A percentile compares a stretch with the other conserved stretches of the same genome.
phyloP scores from a whole-genome alignment of 129 eudicot species.

The Saussurea involucrata region DNA sequence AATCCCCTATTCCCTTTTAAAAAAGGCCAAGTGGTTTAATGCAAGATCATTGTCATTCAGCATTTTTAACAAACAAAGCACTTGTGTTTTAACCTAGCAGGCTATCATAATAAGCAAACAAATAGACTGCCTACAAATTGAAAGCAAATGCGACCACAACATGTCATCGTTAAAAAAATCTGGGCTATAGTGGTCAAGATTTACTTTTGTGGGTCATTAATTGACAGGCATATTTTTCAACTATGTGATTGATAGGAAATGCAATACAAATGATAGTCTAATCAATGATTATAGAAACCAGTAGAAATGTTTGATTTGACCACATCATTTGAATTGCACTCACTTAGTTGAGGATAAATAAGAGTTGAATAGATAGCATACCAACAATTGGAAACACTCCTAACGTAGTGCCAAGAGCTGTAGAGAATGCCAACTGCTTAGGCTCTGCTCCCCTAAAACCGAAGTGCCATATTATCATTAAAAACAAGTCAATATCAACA shows the following conservation, averaged over 20 bases:
- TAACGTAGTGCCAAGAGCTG: slow-evolving; percentile 78
- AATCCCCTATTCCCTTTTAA: not conserved
- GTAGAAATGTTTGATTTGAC: not conserved
- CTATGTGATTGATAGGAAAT: slow-evolving; percentile 3
- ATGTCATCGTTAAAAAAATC: slow-evolving; percentile 4
- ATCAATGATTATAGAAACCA: not conserved
- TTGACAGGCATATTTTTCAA: not conserved
- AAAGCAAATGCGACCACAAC: not conserved
- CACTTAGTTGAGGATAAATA: slow-evolving; percentile 1
- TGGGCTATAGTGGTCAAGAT: not conserved
- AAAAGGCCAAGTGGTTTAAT: not conserved
- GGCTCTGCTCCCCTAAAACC: slow-evolving; percentile 87
- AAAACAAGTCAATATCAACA: not conserved
- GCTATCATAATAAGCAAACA: not conserved
- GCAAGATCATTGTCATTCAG: not conserved
- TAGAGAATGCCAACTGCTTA: slow-evolving; percentile 84
- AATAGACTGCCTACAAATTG: not conserved
- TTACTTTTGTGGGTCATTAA: not conserved
- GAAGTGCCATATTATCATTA: not conserved
- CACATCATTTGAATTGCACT: not conserved
- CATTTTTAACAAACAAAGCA: not conserved
- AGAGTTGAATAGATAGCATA: slow-evolving; percentile 30
- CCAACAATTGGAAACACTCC: slow-evolving; percentile 94
- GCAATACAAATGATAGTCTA: not conserved
- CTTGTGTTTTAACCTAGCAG: not conserved